phyloP scores from a whole-genome alignment of 495 filamentous ascomycete species.

The Xylaria flabelliformis region DNA sequence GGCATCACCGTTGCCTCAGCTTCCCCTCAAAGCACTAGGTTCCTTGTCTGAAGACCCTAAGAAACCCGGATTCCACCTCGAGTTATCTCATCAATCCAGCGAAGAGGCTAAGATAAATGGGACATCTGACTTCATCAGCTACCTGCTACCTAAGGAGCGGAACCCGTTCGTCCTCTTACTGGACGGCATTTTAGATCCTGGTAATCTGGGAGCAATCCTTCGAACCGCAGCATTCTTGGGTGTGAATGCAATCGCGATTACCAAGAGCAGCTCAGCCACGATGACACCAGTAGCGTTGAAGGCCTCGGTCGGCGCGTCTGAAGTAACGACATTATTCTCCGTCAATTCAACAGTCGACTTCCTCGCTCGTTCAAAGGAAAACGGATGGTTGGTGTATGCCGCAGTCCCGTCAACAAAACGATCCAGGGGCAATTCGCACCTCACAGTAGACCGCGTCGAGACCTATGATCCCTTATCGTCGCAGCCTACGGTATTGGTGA shows the following conservation, averaged over 20 bases:
- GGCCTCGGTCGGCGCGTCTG: constrained; percentile 83
- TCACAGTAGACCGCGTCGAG: constrained; percentile 41
- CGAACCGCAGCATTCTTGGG: constrained; percentile 87
- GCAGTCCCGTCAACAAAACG: constrained; percentile 63
- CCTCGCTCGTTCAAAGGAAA: constrained; percentile 65
- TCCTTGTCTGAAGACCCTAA: constrained; percentile 48
- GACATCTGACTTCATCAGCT: constrained; percentile 49
- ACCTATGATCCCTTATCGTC: constrained; percentile 57
- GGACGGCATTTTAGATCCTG: constrained; percentile 85
- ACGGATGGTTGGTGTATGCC: constrained; percentile 86
- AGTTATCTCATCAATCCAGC: constrained; percentile 68
- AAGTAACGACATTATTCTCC: constrained; percentile 73
- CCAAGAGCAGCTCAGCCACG: constrained; percentile 69
- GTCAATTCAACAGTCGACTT: constrained; percentile 70
- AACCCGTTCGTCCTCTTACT: constrained; percentile 82
- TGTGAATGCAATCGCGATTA: constrained; percentile 74
- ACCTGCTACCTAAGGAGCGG: constrained; percentile 51
- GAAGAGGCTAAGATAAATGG: constrained; percentile 80
- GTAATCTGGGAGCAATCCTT: constrained; percentile 88
- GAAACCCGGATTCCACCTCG: constrained; percentile 59
- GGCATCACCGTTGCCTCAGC: constrained; percentile 77
- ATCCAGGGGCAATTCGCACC: constrained; percentile 41
- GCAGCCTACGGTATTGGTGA: constrained; percentile 75
- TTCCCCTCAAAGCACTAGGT: constrained; percentile 69
- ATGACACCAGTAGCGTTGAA: constrained; percentile 81